phyloP scores from a whole-genome alignment of 2,329 filamentous ascomycete genomes.

The Daldinia eschscholtzii region DNA sequence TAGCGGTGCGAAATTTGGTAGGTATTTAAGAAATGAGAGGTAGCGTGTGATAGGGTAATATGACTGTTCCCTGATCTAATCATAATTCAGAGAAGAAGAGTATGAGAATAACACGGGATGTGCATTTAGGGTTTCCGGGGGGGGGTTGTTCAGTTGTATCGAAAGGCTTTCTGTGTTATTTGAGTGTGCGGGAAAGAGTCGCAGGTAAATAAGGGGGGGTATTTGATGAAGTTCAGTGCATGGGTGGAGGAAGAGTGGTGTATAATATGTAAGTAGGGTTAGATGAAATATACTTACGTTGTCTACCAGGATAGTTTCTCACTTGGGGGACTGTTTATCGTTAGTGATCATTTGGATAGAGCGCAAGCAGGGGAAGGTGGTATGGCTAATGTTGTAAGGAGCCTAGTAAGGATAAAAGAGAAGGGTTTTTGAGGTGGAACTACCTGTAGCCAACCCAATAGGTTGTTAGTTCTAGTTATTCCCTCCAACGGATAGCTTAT shows the following conservation, averaged over 20 bases:
- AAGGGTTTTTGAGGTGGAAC: background rate
- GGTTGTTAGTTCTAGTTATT: background rate
- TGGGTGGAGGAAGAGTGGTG: background rate
- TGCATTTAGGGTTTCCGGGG: background rate
- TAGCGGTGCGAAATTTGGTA: background rate
- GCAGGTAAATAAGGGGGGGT: background rate
- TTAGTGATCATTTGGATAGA: background rate
- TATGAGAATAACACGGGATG: background rate
- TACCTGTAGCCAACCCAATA: background rate
- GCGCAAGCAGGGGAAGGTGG: background rate
- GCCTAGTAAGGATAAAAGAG: background rate
- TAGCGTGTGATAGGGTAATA: background rate
- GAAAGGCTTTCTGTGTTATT: background rate
- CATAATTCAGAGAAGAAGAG: background rate
- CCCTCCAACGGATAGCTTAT: background rate
- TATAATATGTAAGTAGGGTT: background rate
- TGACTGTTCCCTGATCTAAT: background rate
- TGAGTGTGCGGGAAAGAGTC: background rate
- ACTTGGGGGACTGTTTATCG: background rate
- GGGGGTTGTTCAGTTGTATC: background rate
- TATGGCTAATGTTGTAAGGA: background rate
- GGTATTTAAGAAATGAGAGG: background rate
- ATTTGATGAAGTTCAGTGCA: background rate
- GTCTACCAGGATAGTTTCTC: background rate
- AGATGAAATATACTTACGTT: background rate